Percentiles rank a stretch among this genome's conserved stretches.
These are phyloP conservation scores for Phytophthora sansomeana DNA, from an alignment of 352 stramenopile genomes.

Conservation along the genomic window DNA sequence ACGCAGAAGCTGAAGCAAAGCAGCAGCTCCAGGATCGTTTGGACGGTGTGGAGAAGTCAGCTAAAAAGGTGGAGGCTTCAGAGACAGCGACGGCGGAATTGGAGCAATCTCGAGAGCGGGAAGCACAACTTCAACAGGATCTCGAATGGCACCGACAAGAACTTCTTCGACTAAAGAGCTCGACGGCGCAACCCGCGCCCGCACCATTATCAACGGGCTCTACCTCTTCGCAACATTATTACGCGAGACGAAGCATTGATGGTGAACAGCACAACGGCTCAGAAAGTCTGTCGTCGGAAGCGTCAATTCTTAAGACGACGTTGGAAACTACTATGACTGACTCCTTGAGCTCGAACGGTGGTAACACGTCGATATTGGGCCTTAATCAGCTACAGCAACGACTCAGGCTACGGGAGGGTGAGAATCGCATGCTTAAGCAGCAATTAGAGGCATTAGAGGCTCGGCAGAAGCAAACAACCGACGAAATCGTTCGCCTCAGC, in stretches of 20 bases:
- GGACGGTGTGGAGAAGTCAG: constrained; percentile 15
- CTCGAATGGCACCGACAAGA: constrained; percentile 73
- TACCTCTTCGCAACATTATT: constrained; percentile 34
- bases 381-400: constrained; percentile 81
- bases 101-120: constrained; percentile 48
- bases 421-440: constrained; percentile 79
- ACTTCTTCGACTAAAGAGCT: constrained; percentile 52
- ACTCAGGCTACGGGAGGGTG: constrained; percentile 73
- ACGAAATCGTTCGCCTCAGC: constrained; percentile 80
- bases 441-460: constrained; percentile 69
- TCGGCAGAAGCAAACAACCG: constrained; percentile 71
- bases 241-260: constrained; percentile 27
- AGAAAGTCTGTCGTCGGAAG: constrained; percentile 46
- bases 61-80: constrained; percentile 20
- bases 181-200: constrained; percentile 3
- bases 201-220: constrained; percentile 30
- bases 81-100: constrained; percentile 40
- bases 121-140: constrained; percentile 61
- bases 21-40: constrained; percentile 47
- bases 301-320: constrained; percentile 69
- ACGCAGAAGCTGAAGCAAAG: constrained; percentile 48
- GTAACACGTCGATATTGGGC: constrained; percentile 69
- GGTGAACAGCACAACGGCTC: constrained; percentile 19
- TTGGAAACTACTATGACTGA: constrained; percentile 51
- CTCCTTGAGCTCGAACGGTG: constrained; percentile 27